Base-by-base conservation (phyloP, 176 grass and related monocot species). In the Musa acuminata region DNA sequence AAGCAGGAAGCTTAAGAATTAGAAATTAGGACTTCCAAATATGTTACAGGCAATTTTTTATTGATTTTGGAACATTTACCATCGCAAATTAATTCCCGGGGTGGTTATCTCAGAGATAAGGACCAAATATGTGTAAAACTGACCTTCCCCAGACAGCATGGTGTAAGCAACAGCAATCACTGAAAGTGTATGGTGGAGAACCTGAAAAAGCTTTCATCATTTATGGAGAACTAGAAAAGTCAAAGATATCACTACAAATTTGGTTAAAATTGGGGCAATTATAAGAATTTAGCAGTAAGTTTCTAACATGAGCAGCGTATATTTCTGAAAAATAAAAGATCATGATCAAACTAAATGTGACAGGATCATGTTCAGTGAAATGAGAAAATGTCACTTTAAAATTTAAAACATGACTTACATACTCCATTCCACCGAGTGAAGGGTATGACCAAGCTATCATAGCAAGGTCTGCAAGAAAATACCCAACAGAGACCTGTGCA, bases 91-190 rank as follows among this genome's bases (percentile, higher is more conserved):
- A 73, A 97, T 88, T 82, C 83, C 93, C 66, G 93, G 93, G 51
- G 93, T 97, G 17, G 93, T 97, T 70, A 75, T 79, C 87, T 97
- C 93, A 77, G 93, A 97, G 21, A 92, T 92, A 26, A 96, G 89
- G 84, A 96, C 89, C 93, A 97, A 90, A 71, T 88, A 97, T 74
- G 93, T 97, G 69, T 97, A 97, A 16, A 93, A 75, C 82, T 97
- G 93, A 60, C 85, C 93, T 87, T 93, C 90, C 20, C 85, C 90
- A 67, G 85, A 97, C 72, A 88, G 79, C 79, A 88, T 90, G 50
- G 83, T 67, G 83, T 93, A 93, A 67, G 80, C 80, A 77, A 93
- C 50, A 58, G 93, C 86, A 80, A 88, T 75, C 77, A 86, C 49
- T 16, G 93, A 92, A 51, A 93, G 76, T 55, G 79, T 64, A 67